Evolutionary conservation across 208 protist genomes (phyloP).

Genomic region (Jaenimonas drosophilae): DNA sequence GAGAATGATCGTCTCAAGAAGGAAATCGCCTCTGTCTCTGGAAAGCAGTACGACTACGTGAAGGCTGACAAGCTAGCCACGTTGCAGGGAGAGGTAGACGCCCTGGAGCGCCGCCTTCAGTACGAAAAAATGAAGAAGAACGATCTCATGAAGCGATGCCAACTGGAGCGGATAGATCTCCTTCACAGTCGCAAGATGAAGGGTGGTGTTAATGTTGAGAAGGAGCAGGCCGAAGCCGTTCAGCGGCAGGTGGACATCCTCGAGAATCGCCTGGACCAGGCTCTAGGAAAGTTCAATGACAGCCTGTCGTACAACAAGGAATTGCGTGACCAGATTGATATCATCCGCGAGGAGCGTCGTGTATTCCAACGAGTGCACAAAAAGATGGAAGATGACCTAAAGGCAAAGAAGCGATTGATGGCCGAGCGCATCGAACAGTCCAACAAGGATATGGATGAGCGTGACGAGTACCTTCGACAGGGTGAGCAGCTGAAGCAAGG

Average conservation of each 20-base stretch:
- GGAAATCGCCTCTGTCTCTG: slow-evolving; percentile 62
- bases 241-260: slow-evolving; percentile 92
- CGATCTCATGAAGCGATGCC: slow-evolving; percentile 77
- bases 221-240: slow-evolving; percentile 82
- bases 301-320: slow-evolving; percentile 92
- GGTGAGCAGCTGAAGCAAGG: slow-evolving; percentile 67
- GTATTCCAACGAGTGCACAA: slow-evolving; percentile 97
- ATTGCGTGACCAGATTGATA: slow-evolving; percentile 93
- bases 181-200: slow-evolving; percentile 77
- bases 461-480: slow-evolving; percentile 80
- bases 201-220: slow-evolving; percentile 86
- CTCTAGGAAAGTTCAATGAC: slow-evolving; percentile 95
- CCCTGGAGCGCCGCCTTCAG: slow-evolving; percentile 81
- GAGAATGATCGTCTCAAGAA: slow-evolving; percentile 88
- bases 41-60: slow-evolving; percentile 72
- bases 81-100: slow-evolving; percentile 79
- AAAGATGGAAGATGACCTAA: slow-evolving; percentile 91
- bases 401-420: slow-evolving; percentile 90
- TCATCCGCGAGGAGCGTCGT: slow-evolving; percentile 91
- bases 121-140: slow-evolving; percentile 91
- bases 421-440: slow-evolving; percentile 92
- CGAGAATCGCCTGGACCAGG: slow-evolving; percentile 93
- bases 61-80: slow-evolving; percentile 83
- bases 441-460: slow-evolving; percentile 93
- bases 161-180: slow-evolving; percentile 79